A percentile compares a stretch with the other conserved stretches of the same genome.
Conservation (phyloP, 306 rosid genomes). For the Vachellia pachyceras region DNA sequence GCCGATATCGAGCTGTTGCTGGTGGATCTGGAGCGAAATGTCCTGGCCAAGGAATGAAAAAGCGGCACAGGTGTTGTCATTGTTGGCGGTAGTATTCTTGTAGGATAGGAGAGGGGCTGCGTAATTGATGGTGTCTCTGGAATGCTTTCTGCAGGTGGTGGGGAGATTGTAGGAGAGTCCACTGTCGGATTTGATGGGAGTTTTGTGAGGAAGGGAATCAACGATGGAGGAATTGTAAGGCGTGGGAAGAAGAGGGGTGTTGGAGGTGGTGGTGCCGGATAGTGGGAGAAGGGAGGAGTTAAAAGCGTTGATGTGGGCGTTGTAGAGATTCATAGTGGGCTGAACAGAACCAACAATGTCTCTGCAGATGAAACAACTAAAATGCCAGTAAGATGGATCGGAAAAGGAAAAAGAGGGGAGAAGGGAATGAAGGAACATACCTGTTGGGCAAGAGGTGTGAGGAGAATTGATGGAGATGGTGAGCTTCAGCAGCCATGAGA, state of each 20-base stretch:
- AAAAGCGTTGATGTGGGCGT: no score
- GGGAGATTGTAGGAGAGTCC: slow-evolving; percentile 59
- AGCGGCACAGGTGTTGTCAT: slow-evolving; percentile 45
- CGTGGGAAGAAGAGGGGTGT: slow-evolving; percentile 48
- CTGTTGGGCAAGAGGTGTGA: slow-evolving; percentile 66
- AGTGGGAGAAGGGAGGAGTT: slow-evolving; percentile 53
- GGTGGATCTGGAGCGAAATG: slow-evolving; percentile 60
- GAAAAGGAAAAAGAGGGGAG: not conserved
- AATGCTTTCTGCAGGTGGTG: slow-evolving; percentile 55
- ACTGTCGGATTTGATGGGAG: slow-evolving; percentile 69
- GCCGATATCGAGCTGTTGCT: slow-evolving; percentile 67
- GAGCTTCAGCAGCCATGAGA: slow-evolving; percentile 89
- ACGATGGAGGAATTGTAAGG: slow-evolving; percentile 48
- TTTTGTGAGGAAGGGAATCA: slow-evolving; percentile 41
- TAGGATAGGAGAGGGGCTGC: slow-evolving; percentile 23
- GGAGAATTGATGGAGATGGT: slow-evolving; percentile 69
- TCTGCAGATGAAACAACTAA: slow-evolving; percentile 41
- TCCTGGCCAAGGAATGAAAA: slow-evolving; percentile 77
- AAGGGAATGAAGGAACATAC: slow-evolving; percentile 34
- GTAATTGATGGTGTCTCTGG: slow-evolving; percentile 51
- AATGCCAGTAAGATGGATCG: not conserved
- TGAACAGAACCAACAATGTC: slow-evolving; percentile 62
- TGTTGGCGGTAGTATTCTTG: slow-evolving; percentile 28
- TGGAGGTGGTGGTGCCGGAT: slow-evolving; percentile 44
- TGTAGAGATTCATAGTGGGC: slow-evolving; percentile 47